Evolutionary conservation across 306 rosid species (phyloP).

Genomic region (Alnus rubra): DNA sequence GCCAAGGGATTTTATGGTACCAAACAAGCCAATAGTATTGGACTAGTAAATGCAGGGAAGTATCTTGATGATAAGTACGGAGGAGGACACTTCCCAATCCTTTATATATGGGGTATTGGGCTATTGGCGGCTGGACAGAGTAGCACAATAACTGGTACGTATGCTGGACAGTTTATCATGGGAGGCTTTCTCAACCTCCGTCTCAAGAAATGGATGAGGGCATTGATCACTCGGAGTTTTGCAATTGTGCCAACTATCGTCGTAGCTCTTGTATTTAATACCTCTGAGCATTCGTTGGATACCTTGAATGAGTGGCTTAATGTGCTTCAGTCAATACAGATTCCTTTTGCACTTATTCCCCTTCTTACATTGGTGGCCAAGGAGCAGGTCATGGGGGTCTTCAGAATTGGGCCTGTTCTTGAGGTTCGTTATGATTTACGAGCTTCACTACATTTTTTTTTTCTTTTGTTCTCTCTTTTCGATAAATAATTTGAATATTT

Average conservation of each 20-base stretch:
- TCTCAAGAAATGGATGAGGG: constrained; percentile 88
- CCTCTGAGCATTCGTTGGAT: constrained; percentile 74
- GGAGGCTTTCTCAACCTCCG: constrained; percentile 93
- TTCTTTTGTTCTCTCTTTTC: constrained; percentile 13
- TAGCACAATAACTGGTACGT: constrained; percentile 88
- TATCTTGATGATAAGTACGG: constrained; percentile 83
- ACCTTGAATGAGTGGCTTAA: constrained; percentile 88
- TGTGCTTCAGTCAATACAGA: constrained; percentile 88
- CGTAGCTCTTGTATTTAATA: constrained; percentile 73
- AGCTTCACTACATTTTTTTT: constrained; percentile 8
- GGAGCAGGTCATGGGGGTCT: constrained; percentile 83
- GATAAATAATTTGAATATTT: no score
- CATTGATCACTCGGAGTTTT: constrained; percentile 80
- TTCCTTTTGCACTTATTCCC: constrained; percentile 90
- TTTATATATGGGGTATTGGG: constrained; percentile 89
- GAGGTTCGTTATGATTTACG: constrained; percentile 47
- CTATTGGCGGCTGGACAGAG: constrained; percentile 92
- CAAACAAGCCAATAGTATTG: constrained; percentile 63
- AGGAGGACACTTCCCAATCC: constrained; percentile 78
- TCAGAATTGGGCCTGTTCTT: constrained; percentile 71
- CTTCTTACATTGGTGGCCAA: constrained; percentile 82
- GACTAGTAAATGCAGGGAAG: constrained; percentile 85
- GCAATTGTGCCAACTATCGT: constrained; percentile 82
- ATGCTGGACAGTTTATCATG: constrained; percentile 94
- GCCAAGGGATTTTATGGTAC: constrained; percentile 80